Base-by-base conservation (phyloP, 768 basidiomycete species). In the Psilocybe cyanescens region DNA sequence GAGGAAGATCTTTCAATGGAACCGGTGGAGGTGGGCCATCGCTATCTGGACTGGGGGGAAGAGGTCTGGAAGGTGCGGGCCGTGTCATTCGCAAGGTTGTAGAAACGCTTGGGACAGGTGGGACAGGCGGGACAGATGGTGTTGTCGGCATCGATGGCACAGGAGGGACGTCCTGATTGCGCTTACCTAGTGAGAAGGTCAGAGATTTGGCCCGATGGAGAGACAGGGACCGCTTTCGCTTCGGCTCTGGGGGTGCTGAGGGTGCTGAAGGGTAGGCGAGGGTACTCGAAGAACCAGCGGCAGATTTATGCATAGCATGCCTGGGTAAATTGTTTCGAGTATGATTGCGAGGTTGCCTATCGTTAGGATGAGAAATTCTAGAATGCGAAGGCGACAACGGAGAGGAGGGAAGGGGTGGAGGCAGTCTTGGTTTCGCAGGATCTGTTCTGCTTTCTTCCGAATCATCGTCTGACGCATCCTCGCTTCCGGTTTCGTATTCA, bases 121-220 rank as follows among this genome's bases (percentile, higher is more conserved):
- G n/a, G n/a, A 35, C 51, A 33, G n/a, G 31, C 8, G 30, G 16
- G 2, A 19, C 4, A 35, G 51, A 4, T 3, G 49, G 49, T n/a
- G 66, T 57, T 24, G 70, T 62, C 14, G 80, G 77, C 16, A 79
- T 68, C 11, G 77, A 71, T 30, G 87, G 85, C 9, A 83, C 70
- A 24, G 79, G 76, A 4, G 81, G 78, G n/a, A 69, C 57, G 47
- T 78, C 74, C 16, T 76, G 73, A 45, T 69, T 71, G 39, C 67
- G 72, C 51, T 55, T 70, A 63, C 48, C 70, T 58, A 67, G 52
- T 30, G 68, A 65, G 64, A 71, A 72, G 9, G 70, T 79, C 75
- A 83, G 75, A 19, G 86, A 86, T 60, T 79, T 80, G 39, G 78
- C 72, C 35, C 72, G 74, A 57, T 75, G 81, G 16, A 87, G 75